These are phyloP conservation scores for Aureobasidium melanogenum DNA, from an alignment of 2,329 filamentous ascomycete genomes.

Conservation along the genomic window DNA sequence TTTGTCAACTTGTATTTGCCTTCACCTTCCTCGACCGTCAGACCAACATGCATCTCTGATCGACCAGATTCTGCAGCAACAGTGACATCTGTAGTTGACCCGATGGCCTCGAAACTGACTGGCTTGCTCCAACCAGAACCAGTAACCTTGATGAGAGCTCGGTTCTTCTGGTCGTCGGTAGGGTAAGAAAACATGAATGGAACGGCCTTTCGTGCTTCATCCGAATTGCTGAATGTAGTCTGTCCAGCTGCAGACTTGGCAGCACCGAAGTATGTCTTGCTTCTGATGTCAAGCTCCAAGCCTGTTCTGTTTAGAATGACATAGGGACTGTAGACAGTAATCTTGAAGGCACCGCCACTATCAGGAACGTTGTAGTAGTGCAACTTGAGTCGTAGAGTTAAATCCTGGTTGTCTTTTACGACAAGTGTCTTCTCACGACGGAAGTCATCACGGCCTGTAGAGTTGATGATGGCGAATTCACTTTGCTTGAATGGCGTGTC, in stretches of 20 bases:
- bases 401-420: conserved; percentile 75
- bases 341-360: conserved; percentile 90
- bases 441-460: conserved; percentile 80
- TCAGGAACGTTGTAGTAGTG: conserved; percentile 88
- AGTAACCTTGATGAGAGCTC: conserved; percentile 76
- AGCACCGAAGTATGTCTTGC: conserved; percentile 79
- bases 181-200: conserved; percentile 96
- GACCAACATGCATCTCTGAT: conserved; percentile 82
- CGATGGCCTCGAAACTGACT: conserved; percentile 95
- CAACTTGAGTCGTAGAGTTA: conserved; percentile 70
- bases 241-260: conserved; percentile 79
- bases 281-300: conserved; percentile 75
- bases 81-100: conserved; percentile 81
- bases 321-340: conserved; percentile 91
- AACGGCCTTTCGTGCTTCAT: conserved; percentile 60
- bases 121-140: conserved; percentile 95
- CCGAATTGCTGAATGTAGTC: conserved; percentile 49
- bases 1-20: conserved; percentile 98
- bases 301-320: conserved; percentile 94
- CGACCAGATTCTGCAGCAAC: conserved; percentile 62
- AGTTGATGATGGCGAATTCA: conserved; percentile 96
- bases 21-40: conserved; percentile 81
- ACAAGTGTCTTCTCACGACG: conserved; percentile 68
- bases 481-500: conserved; percentile 91
- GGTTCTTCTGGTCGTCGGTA: conserved; percentile 82